Percentiles rank a stretch among this genome's conserved stretches.
These are phyloP conservation scores for Massarina eburnea DNA, from an alignment of 2,329 filamentous ascomycete species.

Conservation along the genomic window DNA sequence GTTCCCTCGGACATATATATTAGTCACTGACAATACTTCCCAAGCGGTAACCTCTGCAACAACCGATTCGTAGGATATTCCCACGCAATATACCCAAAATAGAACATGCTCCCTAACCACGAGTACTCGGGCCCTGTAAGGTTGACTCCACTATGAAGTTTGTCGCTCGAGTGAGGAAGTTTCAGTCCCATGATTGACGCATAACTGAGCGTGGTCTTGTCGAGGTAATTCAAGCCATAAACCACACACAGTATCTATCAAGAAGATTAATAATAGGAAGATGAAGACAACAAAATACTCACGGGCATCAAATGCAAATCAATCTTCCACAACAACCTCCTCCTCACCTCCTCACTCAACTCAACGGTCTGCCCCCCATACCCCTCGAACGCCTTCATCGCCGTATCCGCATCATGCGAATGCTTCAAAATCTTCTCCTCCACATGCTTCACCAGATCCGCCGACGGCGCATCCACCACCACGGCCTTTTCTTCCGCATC, in stretches of 20 bases:
- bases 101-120: slow-evolving; percentile 55
- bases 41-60: slow-evolving; percentile 64
- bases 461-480: slow-evolving; percentile 8
- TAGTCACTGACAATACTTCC: slow-evolving; percentile 57
- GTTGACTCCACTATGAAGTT: slow-evolving; percentile 44
- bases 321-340: slow-evolving; percentile 60
- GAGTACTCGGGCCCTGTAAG: slow-evolving; percentile 55
- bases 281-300: slow-evolving; percentile 5
- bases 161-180: slow-evolving; percentile 30
- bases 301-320: slow-evolving; percentile 64
- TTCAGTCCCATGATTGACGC: slow-evolving; percentile 54
- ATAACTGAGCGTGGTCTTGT: slow-evolving; percentile 60
- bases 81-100: slow-evolving; percentile 59
- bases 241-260: slow-evolving; percentile 55
- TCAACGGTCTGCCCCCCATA: slow-evolving; percentile 54
- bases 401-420: slow-evolving; percentile 61
- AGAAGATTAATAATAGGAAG: background rate
- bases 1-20: background rate
- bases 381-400: slow-evolving; percentile 58
- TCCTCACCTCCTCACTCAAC: slow-evolving; percentile 60
- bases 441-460: slow-evolving; percentile 16
- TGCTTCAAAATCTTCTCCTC: slow-evolving; percentile 46
- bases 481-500: slow-evolving; percentile 19
- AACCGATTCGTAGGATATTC: slow-evolving; percentile 68
- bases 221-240: slow-evolving; percentile 63